These are phyloP conservation scores for Monosporascus cannonballus DNA, from an alignment of 2,329 filamentous ascomycete species.

Conservation along the genomic window DNA sequence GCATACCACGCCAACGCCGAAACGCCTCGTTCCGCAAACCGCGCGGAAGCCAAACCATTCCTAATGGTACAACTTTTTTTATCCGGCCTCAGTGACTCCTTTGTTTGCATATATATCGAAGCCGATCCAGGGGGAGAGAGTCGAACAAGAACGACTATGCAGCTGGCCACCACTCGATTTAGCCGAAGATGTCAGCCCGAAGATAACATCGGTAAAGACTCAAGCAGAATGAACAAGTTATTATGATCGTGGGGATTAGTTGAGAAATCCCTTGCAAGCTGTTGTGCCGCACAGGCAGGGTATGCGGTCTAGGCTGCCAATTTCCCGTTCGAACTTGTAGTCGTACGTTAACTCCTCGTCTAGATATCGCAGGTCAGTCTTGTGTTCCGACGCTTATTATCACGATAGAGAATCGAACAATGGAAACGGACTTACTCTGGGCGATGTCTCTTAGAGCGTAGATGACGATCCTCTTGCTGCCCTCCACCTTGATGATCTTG, in stretches of 20 bases:
- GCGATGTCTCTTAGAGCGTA: constrained; percentile 94
- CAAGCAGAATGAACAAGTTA: not conserved
- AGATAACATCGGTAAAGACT: not conserved
- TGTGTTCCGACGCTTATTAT: not conserved
- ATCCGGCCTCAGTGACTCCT: constrained; percentile 6
- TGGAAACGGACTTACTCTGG: constrained; percentile 64
- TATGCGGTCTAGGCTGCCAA: constrained; percentile 89
- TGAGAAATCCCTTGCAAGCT: constrained; percentile 97
- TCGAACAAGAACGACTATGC: constrained; percentile 8
- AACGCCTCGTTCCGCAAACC: not conserved
- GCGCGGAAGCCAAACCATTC: constrained; percentile 2
- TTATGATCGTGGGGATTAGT: constrained; percentile 47
- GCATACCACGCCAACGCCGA: not conserved
- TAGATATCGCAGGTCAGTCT: constrained; percentile 32
- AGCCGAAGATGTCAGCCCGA: constrained; percentile 4
- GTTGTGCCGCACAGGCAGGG: constrained; percentile 95
- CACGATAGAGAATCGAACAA: constrained; percentile 10
- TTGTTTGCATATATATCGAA: constrained; percentile 20
- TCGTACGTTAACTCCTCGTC: constrained; percentile 99
- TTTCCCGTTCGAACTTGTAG: constrained; percentile 99
- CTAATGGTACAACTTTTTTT: constrained; percentile 12
- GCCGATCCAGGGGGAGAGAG: constrained; percentile 6
- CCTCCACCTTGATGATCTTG: constrained; percentile 98
- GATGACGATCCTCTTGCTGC: constrained; percentile 97
- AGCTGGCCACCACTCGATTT: constrained; percentile 9